phyloP scores from a whole-genome alignment of 2,329 filamentous ascomycete species.

The Nectriaceae sp. region DNA sequence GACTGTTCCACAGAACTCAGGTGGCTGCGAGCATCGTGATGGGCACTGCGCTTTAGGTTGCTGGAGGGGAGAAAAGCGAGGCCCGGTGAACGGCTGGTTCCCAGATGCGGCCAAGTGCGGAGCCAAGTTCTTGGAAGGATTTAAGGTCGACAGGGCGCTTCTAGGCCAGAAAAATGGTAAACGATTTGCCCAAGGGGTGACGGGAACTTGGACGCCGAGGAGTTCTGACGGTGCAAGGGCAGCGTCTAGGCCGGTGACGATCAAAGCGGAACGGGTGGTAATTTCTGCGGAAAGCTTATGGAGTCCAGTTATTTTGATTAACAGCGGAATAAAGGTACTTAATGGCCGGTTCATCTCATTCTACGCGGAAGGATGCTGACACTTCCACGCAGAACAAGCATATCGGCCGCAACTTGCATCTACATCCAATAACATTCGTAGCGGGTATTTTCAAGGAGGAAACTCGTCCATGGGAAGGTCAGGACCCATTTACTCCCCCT shows the following conservation, averaged over 20 bases:
- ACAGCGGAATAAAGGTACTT: constrained; percentile 5
- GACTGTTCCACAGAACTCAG: constrained; percentile 73
- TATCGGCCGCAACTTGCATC: constrained; percentile 5
- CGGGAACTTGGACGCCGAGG: constrained; percentile 67
- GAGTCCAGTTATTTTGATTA: constrained; percentile 1
- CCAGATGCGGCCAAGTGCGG: constrained; percentile 72
- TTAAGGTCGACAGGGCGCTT: constrained; percentile 63
- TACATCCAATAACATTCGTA: constrained; percentile 5
- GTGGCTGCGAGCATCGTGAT: constrained; percentile 65
- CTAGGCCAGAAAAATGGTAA: constrained; percentile 55
- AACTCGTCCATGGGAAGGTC: constrained; percentile 6
- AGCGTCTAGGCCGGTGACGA: neutral
- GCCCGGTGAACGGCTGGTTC: constrained; percentile 70
- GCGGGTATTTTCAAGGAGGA: constrained; percentile 5
- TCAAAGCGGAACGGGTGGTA: constrained; percentile 6
- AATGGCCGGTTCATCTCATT: constrained; percentile 23
- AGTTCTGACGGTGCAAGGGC: neutral
- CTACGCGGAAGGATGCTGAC: constrained; percentile 2
- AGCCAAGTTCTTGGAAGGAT: constrained; percentile 75
- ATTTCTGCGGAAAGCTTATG: constrained; percentile 5
- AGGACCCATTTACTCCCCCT: constrained; percentile 3
- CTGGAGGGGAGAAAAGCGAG: constrained; percentile 68
- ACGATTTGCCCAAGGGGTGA: constrained; percentile 64
- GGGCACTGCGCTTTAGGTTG: constrained; percentile 57
- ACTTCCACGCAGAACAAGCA: constrained; percentile 7